Evolutionary conservation across 257 asterid species (phyloP).

Genomic region (Gentiana macrophylla): DNA sequence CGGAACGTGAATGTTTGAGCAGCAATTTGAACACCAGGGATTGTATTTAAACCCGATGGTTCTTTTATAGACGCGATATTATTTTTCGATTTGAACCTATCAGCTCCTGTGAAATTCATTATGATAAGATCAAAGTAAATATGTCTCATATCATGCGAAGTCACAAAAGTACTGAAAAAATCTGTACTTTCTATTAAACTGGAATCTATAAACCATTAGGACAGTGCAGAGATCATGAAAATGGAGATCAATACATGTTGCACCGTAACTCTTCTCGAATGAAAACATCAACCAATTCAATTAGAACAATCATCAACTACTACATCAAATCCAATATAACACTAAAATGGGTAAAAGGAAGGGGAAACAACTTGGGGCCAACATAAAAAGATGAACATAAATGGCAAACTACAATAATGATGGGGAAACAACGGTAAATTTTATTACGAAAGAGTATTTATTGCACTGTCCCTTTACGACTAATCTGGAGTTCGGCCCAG

Average conservation of each 20-base stretch:
- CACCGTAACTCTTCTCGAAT: constrained; percentile 19
- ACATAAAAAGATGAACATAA: background rate
- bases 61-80: constrained; percentile 46
- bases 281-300: constrained; percentile 15
- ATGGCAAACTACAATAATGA: constrained; percentile 9
- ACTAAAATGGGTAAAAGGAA: constrained; percentile 4
- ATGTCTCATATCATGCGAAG: background rate
- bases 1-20: constrained; percentile 95
- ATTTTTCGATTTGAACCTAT: constrained; percentile 61
- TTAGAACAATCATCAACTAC: constrained; percentile 10
- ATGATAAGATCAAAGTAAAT: constrained; percentile 4
- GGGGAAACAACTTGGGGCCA: background rate
- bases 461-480: no score
- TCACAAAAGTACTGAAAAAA: background rate
- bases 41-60: constrained; percentile 36
- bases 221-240: no score
- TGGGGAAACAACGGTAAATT: no score
- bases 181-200: no score
- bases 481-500: constrained; percentile 2
- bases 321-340: constrained; percentile 26
- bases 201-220: no score
- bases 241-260: no score
- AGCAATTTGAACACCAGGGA: constrained; percentile 72
- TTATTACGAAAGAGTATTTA: no score
- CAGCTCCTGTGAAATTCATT: constrained; percentile 48